Evolutionary conservation across 1,139 yeast species (phyloP), one percentile per base, ranked within the genome.

Genomic region (Spencermartinsiella ligniputridi): DNA sequence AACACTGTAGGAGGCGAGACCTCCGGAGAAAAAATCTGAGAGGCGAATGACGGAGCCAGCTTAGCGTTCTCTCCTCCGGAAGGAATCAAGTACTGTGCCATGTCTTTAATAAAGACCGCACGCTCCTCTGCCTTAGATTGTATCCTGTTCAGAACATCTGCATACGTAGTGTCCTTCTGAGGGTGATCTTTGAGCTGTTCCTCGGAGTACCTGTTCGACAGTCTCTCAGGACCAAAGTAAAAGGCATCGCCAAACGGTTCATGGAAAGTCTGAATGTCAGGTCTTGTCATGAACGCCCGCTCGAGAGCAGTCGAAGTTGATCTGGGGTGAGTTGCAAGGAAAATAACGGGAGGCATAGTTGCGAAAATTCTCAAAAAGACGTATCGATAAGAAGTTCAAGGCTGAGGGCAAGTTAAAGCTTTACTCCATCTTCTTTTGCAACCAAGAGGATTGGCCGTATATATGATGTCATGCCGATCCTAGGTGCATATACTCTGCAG

Each of bases 231-330:
- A 4, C 62, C 62, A 34, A 44, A 55, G 38, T 58, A 58, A 42
- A 52, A 58, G 2, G 62, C 55, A 18, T 58, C 62, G 15, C 62
- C 62, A 47, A 52, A 58, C 18, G 62, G 62, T 34, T 58, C 62
- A 38, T 58, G 62, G 39, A 56, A 46, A 37, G 58, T 51, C 3
- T 39, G 47, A 13, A 55, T 43, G 40, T 58, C 61, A 1, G 44
- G 39, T 21, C 61, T 45, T 17, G 60, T 53, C 49, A 58, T 50
- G 44, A 58, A 58, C 21, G 59, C 48, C 25, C 62, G 50, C 39
- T 58, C 62, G 35, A 58, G 49, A 9, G 62, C 62, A 2, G 62
- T 58, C 19, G 62, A 58, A 32, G 58, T 56, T 4, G 62, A 54
- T 21, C 62, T 43, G 2, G 62, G 62, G 33, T 58, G 62, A 17